These are phyloP conservation scores for Apostasia shenzhenica DNA, from an alignment of 106 monocot genomes.

Conservation along the genomic window DNA sequence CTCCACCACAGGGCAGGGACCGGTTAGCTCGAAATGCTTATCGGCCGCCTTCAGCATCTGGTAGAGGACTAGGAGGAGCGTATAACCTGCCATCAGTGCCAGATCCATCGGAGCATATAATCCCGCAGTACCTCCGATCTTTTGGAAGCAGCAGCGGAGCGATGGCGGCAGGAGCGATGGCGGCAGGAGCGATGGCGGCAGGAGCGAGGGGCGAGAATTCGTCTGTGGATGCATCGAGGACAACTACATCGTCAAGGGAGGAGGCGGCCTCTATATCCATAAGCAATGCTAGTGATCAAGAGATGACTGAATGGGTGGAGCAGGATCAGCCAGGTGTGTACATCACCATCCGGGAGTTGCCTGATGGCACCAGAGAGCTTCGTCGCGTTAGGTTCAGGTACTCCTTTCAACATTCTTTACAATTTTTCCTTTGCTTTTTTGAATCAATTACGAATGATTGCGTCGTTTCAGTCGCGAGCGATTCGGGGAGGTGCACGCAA, in stretches of 20 bases:
- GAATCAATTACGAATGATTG: not conserved
- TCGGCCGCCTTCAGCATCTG: conserved; percentile 14
- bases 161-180: no score
- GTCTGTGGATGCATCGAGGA: conserved; percentile 51
- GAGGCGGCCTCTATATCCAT: conserved; percentile 58
- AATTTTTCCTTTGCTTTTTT: no score
- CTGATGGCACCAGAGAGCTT: conserved; percentile 85
- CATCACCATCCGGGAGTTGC: conserved; percentile 71
- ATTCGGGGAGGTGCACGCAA: conserved; percentile 88
- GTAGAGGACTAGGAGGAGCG: conserved; percentile 8
- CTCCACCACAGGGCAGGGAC: conserved; percentile 16
- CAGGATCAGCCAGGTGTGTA: conserved; percentile 92
- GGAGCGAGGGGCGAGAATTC: conserved; percentile 20
- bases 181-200: no score
- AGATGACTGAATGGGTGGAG: conserved; percentile 90
- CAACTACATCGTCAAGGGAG: conserved; percentile 71
- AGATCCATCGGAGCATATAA: conserved; percentile 66
- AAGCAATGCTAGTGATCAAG: conserved; percentile 73
- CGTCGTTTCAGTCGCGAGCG: conserved; percentile 61
- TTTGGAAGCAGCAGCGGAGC: not conserved
- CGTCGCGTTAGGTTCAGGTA: conserved; percentile 93
- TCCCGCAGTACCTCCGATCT: conserved; percentile 24
- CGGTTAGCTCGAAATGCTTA: conserved; percentile 1
- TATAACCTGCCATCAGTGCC: conserved; percentile 41
- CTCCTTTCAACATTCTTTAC: no score